phyloP scores from a whole-genome alignment of 2,329 filamentous ascomycete species.

The Paracamarosporium sp. region DNA sequence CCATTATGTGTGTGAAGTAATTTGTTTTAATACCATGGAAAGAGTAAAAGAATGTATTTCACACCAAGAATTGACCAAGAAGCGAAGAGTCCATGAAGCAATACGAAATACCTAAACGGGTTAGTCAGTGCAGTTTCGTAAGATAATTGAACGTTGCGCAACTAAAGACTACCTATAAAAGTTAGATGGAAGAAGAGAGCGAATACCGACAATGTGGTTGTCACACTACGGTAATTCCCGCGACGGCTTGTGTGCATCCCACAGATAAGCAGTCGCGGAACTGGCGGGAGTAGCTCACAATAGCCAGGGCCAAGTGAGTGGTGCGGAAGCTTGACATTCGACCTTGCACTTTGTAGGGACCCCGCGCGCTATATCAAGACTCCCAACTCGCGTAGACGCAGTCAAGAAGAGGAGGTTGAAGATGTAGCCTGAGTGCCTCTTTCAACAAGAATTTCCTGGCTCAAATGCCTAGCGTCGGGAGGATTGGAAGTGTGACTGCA shows the following conservation, averaged over 20 bases:
- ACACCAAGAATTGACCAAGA: too few species aligned
- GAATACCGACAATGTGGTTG: not conserved
- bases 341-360: not conserved
- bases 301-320: not conserved
- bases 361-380: not conserved
- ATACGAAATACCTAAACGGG: too few species aligned
- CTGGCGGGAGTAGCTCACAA: not conserved
- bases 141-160: too few species aligned
- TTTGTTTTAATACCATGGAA: too few species aligned
- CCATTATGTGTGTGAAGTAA: too few species aligned
- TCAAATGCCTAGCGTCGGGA: too few species aligned
- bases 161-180: too few species aligned
- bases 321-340: not conserved
- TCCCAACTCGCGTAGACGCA: not conserved
- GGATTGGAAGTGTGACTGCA: too few species aligned
- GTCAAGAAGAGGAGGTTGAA: not conserved
- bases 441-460: not conserved
- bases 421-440: not conserved
- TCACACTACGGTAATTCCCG: not conserved
- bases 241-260: not conserved
- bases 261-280: not conserved
- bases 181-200: not conserved
- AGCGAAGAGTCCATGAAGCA: too few species aligned
- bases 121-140: too few species aligned
- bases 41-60: too few species aligned